Evolutionary conservation across 768 basidiomycete species (phyloP).

Genomic region (Rhodocollybia butyracea): DNA sequence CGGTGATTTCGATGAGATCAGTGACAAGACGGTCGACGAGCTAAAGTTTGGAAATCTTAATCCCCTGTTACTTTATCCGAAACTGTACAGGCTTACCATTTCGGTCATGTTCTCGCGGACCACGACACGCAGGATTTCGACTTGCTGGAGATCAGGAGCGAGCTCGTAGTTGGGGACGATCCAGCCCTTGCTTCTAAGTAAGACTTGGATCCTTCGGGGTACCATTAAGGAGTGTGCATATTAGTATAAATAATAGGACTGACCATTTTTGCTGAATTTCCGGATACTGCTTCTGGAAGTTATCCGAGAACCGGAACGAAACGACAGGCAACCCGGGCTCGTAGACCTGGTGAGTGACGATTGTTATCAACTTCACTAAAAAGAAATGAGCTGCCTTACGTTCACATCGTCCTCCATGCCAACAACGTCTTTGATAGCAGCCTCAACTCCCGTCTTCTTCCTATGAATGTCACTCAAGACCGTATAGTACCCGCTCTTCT

Average conservation of each 20-base stretch:
- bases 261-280: constrained; percentile 59
- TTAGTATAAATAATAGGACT: constrained; percentile 55
- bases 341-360: constrained; percentile 37
- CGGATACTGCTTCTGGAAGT: constrained; percentile 52
- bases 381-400: constrained; percentile 35
- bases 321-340: constrained; percentile 63
- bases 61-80: constrained; percentile 42
- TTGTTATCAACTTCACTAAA: constrained; percentile 13
- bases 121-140: constrained; percentile 64
- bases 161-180: constrained; percentile 51
- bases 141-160: constrained; percentile 49
- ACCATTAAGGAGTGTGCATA: constrained; percentile 53
- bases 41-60: constrained; percentile 48
- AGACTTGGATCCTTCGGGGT: constrained; percentile 23
- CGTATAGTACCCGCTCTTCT: constrained; percentile 49
- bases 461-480: constrained; percentile 58
- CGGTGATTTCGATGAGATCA: constrained; percentile 40
- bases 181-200: constrained; percentile 23
- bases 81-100: constrained; percentile 26
- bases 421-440: constrained; percentile 28
- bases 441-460: constrained; percentile 23
- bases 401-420: constrained; percentile 53
- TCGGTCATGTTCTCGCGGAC: constrained; percentile 58
- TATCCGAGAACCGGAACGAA: constrained; percentile 59
- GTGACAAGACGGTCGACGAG: constrained; percentile 61